phyloP scores from a whole-genome alignment of 1,284 basidiomycete genomes.

The Pseudozyma thailandica region DNA sequence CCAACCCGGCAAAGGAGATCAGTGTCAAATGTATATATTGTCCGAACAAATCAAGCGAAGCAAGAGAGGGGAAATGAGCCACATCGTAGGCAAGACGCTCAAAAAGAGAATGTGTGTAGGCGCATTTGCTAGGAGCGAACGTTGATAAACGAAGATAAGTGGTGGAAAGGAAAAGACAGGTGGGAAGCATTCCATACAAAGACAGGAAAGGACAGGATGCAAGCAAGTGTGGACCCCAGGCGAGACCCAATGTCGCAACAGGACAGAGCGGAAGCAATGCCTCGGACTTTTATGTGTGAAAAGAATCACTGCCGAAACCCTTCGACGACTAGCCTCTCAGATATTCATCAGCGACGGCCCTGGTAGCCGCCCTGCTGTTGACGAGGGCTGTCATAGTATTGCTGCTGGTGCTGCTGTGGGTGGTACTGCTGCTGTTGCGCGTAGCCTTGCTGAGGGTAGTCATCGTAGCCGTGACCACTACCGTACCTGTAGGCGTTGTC shows the following conservation, averaged over 20 bases:
- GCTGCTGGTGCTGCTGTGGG: conserved; percentile 25
- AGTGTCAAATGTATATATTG: conserved; percentile 10
- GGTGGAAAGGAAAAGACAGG: neutral
- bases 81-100: neutral
- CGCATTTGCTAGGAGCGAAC: neutral
- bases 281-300: conserved; percentile 4
- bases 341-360: conserved; percentile 16
- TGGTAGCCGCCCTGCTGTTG: conserved; percentile 22
- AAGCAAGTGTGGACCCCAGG: neutral
- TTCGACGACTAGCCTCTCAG: neutral
- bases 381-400: conserved; percentile 37
- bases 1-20: neutral
- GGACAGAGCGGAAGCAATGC: conserved; percentile 1
- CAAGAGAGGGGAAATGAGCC: neutral
- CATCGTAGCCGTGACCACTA: conserved; percentile 36
- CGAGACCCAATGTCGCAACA: neutral
- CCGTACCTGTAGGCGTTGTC: conserved; percentile 50
- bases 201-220: neutral
- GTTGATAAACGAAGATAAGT: conserved; percentile 1
- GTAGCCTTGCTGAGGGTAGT: conserved; percentile 26
- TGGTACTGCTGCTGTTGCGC: conserved; percentile 25
- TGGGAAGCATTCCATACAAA: conserved; percentile 2
- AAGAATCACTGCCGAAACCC: neutral
- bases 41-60: conserved; percentile 15
- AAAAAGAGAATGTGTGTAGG: neutral